phyloP scores from a whole-genome alignment of 805 yeast genomes.

The Schwanniomyces yamadae region DNA sequence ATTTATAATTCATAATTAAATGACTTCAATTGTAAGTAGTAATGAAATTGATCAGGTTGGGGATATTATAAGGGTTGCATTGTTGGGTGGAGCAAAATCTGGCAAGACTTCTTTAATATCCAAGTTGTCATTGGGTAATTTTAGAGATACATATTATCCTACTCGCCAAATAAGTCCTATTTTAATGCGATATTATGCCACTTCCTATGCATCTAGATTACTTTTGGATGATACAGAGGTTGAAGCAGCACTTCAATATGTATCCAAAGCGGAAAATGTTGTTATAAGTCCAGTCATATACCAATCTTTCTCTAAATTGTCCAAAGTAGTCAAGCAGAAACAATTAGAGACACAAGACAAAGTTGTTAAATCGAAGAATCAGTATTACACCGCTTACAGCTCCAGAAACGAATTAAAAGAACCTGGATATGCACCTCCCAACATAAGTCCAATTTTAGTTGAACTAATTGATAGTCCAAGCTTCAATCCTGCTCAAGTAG shows the following conservation, averaged over 20 bases:
- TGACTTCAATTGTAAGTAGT: too few species aligned
- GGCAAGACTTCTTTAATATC: constrained; percentile 63
- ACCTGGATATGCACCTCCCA: constrained; percentile 39
- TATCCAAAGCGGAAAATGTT: constrained; percentile 12
- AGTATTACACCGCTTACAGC: constrained; percentile 18
- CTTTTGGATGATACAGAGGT: constrained; percentile 25
- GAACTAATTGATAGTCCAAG: constrained; percentile 78
- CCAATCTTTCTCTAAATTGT: constrained; percentile 19
- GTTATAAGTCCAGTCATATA: constrained; percentile 31
- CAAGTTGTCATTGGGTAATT: constrained; percentile 46
- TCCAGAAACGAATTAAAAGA: constrained; percentile 6
- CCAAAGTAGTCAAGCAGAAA: constrained; percentile 7
- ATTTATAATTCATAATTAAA: too few species aligned
- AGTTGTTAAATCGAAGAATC: constrained; percentile 16
- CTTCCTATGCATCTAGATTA: constrained; percentile 12
- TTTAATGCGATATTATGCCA: constrained; percentile 54
- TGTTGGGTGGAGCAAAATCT: constrained; percentile 56
- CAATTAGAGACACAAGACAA: constrained; percentile 7
- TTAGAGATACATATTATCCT: constrained; percentile 72
- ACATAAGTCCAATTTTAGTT: constrained; percentile 56
- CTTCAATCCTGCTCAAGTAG: constrained; percentile 61
- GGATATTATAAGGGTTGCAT: constrained; percentile 58
- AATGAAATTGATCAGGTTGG: too few species aligned
- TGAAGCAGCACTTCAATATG: constrained; percentile 11
- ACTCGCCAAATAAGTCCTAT: constrained; percentile 62